Base-by-base conservation (phyloP, 164 flowering plant genomes). In the Chimonanthus praecox region DNA sequence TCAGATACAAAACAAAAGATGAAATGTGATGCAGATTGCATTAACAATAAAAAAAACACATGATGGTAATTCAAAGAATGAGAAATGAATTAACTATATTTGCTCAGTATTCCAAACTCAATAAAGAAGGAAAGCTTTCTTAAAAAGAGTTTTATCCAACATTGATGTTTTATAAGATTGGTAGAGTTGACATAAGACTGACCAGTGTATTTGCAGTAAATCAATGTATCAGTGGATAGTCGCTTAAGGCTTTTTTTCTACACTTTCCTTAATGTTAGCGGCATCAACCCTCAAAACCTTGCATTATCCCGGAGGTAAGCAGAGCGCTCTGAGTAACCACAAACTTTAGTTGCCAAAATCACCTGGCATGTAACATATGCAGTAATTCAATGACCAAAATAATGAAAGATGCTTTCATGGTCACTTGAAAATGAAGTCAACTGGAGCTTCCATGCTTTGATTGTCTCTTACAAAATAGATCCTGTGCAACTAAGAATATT, bases 121-220 rank as follows among this genome's bases (percentile, higher is more conserved):
- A 33, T 49, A 44, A 44, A 68, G 47, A 47, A 48, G 44, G 50
- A 47, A 71, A 72, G 15, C n/a, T 16, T 58, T 70, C 49, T 62
- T 8, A 5, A 54, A 20, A 47, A 67, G 63, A 64, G 44, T 47
- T 43, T 43, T 65, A 18, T 13, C 20, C 16, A 58, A 49, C 7
- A 49, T 33, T 15, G 9, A 47, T 70, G 49, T 74, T 20, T 16
- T 3, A 71, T 33, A 33, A 33, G 33, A 33, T 33, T 33, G 33
- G 33, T 33, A 33, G 33, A 33, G 33, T 33, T 33, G 33, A 21
- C 6, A 4, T 69, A 5, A 64, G 71, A 75, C 84, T 82, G 73
- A 94, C 99, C 99, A 94, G 78, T 94, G 99, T 78, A 92, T 92
- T 87, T 94, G 99, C 79, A 94, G 76, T 65, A 94, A 85, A 81